These are phyloP conservation scores for Coemansia sp. DNA, from an alignment of 192 early-diverging fungal species.

Conservation along the genomic window DNA sequence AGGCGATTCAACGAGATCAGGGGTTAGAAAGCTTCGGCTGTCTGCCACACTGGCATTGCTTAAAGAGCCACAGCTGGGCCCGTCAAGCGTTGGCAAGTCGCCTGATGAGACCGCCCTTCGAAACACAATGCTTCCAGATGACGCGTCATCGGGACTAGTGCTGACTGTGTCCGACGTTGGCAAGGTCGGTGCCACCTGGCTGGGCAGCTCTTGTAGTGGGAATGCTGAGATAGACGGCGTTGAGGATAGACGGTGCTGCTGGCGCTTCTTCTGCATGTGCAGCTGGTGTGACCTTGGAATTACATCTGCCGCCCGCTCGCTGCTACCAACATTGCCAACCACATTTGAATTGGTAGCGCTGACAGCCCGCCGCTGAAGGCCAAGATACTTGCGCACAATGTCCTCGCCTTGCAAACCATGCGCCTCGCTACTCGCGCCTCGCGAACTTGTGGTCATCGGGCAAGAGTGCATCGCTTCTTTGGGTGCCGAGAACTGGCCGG, in stretches of 20 bases:
- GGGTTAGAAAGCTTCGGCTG: slow-evolving; percentile 36
- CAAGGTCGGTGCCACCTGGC: neutral
- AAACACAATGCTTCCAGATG: slow-evolving; percentile 33
- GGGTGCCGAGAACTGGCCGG: slow-evolving; percentile 9
- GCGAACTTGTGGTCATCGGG: neutral
- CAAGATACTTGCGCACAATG: slow-evolving; percentile 53
- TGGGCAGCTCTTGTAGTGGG: neutral
- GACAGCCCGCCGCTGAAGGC: slow-evolving; percentile 26
- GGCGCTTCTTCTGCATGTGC: neutral
- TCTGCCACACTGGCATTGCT: neutral
- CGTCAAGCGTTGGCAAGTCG: slow-evolving; percentile 49
- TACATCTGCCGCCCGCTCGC: neutral
- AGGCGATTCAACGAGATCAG: slow-evolving; percentile 53
- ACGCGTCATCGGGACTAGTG: slow-evolving; percentile 3
- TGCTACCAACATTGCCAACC: neutral
- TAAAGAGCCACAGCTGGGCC: neutral
- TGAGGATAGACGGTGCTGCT: slow-evolving; percentile 6
- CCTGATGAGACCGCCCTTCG: slow-evolving; percentile 53
- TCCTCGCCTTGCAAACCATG: slow-evolving; percentile 31
- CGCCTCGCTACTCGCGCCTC: slow-evolving; percentile 4
- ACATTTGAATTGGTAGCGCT: slow-evolving; percentile 1
- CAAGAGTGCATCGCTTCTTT: slow-evolving; percentile 9
- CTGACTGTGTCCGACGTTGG: neutral
- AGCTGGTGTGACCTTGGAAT: neutral
- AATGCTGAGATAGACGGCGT: neutral